Conservation (phyloP, 805 yeast species). For the Starmerella tilneyi region DNA sequence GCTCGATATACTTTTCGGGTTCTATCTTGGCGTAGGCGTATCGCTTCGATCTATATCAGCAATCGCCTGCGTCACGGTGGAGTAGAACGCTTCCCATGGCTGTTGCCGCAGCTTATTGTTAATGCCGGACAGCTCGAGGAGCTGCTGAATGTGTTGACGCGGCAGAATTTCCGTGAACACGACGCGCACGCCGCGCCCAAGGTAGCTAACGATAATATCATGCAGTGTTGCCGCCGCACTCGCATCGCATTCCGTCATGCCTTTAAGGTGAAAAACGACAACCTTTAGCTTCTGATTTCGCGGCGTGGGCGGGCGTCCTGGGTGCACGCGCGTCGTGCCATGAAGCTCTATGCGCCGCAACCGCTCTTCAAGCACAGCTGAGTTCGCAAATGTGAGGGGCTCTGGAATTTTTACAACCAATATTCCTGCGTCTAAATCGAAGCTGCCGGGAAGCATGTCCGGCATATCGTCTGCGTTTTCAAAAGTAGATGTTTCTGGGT, state of each 20-base stretch:
- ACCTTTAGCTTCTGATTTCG: slow-evolving; percentile 40
- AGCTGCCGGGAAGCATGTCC: slow-evolving; percentile 20
- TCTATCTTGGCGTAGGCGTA: not conserved
- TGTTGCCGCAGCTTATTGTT: slow-evolving; percentile 31
- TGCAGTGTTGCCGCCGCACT: slow-evolving; percentile 63
- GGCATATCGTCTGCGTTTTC: slow-evolving; percentile 59
- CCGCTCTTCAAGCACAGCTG: slow-evolving; percentile 61
- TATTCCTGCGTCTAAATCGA: slow-evolving; percentile 48
- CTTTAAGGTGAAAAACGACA: slow-evolving; percentile 66
- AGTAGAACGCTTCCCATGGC: slow-evolving; percentile 32
- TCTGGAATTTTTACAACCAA: slow-evolving; percentile 75
- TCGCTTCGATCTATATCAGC: slow-evolving; percentile 10
- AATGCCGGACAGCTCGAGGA: slow-evolving; percentile 50
- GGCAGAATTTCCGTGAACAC: slow-evolving; percentile 53
- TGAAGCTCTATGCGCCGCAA: slow-evolving; percentile 61
- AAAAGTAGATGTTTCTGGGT: slow-evolving; percentile 51
- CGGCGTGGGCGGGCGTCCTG: slow-evolving; percentile 49
- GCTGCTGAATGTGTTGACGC: slow-evolving; percentile 37
- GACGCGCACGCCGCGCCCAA: slow-evolving; percentile 45
- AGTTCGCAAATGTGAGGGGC: slow-evolving; percentile 78
- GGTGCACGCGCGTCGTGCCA: slow-evolving; percentile 67
- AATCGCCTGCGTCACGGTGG: slow-evolving; percentile 47
- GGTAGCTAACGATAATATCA: slow-evolving; percentile 50
- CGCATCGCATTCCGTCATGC: slow-evolving; percentile 72
- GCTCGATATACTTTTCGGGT: too few relatives aligned